Conservation (phyloP, 345 rosid species). For the Cardamine resedifolia region DNA sequence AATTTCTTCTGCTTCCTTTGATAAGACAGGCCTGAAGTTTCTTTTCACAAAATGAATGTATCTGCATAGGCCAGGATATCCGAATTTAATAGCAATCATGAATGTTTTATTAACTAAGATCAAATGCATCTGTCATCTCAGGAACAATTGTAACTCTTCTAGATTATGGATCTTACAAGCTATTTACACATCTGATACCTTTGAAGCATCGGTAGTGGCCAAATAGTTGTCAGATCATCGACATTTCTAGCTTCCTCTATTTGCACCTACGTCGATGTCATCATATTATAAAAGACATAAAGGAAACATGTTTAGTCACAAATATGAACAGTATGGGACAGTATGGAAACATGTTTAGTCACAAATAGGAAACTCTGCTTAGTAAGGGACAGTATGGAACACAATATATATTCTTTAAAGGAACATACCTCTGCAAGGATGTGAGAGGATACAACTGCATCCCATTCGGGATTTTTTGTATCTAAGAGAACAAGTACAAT, state of each 20-base stretch:
- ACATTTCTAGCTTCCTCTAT: constrained; percentile 38
- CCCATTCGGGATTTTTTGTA: constrained; percentile 98
- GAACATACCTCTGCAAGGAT: constrained; percentile 78
- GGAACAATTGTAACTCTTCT: constrained; percentile 5
- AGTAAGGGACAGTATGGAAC: background rate
- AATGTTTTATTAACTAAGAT: background rate
- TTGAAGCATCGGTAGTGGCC: constrained; percentile 80
- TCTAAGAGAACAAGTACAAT: constrained; percentile 92
- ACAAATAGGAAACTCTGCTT: background rate
- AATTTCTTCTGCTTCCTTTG: constrained; percentile 83
- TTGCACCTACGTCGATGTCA: constrained; percentile 50
- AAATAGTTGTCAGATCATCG: constrained; percentile 55
- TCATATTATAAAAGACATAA: constrained; percentile 12
- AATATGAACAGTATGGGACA: too few species aligned
- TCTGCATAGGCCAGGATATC: constrained; percentile 43
- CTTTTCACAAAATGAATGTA: constrained; percentile 80
- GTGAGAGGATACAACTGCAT: constrained; percentile 95
- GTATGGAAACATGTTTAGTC: too few species aligned
- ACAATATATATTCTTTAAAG: background rate
- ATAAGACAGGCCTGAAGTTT: constrained; percentile 72
- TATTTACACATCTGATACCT: constrained; percentile 44
- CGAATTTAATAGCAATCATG: background rate
- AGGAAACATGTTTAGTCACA: background rate
- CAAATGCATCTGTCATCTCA: background rate
- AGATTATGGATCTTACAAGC: background rate